Base-by-base conservation (phyloP, 2,329 filamentous ascomycete genomes). In the Thelonectria blattea region DNA sequence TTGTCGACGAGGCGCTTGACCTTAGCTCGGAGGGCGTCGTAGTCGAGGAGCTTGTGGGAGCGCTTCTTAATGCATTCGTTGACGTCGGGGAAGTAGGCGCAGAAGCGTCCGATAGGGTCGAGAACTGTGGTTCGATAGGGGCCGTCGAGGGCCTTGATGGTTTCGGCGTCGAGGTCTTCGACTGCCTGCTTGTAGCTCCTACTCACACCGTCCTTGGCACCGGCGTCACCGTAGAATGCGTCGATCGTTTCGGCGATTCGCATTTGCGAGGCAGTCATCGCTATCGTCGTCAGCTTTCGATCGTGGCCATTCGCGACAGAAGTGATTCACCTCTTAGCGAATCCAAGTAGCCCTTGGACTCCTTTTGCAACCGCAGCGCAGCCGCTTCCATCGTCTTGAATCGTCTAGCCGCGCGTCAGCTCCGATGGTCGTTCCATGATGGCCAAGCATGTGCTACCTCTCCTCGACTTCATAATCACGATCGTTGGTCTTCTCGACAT, bases 1-100 rank as follows among this genome's bases (percentile, higher is more conserved):
- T 99, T 98, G 79, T 99, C 96, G 54, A 92, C 92, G 41, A 99
- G 87, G 77, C 93, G 94, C 85, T 97, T 97, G 72, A 99, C 95
- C 77, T 95, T 96, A 67, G 93, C 92, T 64, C 95, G 91, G 79
- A 98, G 89, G 17, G 93, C 88, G 76, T 99, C 95, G 81, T 99
- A 99, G 80, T 99, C 96, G 68, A 98, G 91, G 58, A 98, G 90
- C 79, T 99, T 99, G 85, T 99, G 91, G 72, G 96, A 91, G 72
- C 96, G 92, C 82, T 99, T 99, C 81, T 98, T 99, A 79, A 99
- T 97, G 79, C 94, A 97, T 81, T 97, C 93, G 79, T 99, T 99
- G 74, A 99, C 93, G 76, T 99, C 95, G 34, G 95, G 94, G 78
- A 99, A 99, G 81, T 99, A 99, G 68, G 92, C 92, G 81, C 94